A percentile compares a stretch with the other conserved stretches of the same genome.
These are phyloP conservation scores for Talaromyces pinophilus DNA, from an alignment of 2,329 filamentous ascomycete genomes.

Conservation along the genomic window DNA sequence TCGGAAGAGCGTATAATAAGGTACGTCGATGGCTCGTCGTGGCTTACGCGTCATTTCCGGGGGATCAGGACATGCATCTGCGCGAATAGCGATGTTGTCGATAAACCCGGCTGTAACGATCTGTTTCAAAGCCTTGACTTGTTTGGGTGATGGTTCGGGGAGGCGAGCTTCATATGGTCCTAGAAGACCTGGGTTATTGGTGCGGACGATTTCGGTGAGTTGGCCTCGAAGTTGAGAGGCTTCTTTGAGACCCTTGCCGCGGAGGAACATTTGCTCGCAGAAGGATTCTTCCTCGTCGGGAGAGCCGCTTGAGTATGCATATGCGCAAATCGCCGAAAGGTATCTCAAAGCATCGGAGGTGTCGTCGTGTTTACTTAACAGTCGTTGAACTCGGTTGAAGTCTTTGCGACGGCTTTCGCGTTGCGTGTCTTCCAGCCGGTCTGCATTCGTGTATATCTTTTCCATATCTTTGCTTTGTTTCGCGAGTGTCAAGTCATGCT, in stretches of 20 bases:
- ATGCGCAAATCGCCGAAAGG: slow-evolving; percentile 83
- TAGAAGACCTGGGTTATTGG: slow-evolving; percentile 62
- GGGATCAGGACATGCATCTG: slow-evolving; percentile 76
- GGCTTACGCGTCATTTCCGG: slow-evolving; percentile 69
- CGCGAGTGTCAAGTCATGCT: slow-evolving; percentile 64
- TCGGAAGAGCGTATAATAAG: slow-evolving; percentile 83
- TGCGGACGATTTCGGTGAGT: slow-evolving; percentile 75
- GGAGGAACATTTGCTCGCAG: slow-evolving; percentile 81
- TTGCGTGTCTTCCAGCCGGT: slow-evolving; percentile 70
- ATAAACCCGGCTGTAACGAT: slow-evolving; percentile 91
- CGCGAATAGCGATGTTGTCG: slow-evolving; percentile 89
- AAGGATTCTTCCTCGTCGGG: slow-evolving; percentile 60
- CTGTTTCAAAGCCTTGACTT: slow-evolving; percentile 80
- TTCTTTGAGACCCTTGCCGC: slow-evolving; percentile 83
- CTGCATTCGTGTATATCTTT: slow-evolving; percentile 59
- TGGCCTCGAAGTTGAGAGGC: slow-evolving; percentile 79
- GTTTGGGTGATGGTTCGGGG: slow-evolving; percentile 63
- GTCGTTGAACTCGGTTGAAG: slow-evolving; percentile 71
- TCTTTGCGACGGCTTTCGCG: slow-evolving; percentile 65
- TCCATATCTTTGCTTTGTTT: slow-evolving; percentile 44
- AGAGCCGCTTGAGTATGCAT: slow-evolving; percentile 64
- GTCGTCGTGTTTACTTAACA: slow-evolving; percentile 79
- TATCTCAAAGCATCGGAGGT: slow-evolving; percentile 86
- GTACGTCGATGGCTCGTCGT: slow-evolving; percentile 84
- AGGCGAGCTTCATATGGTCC: slow-evolving; percentile 51